These are phyloP conservation scores for Arthromyces matolae DNA, from an alignment of 768 basidiomycete genomes.

Conservation along the genomic window DNA sequence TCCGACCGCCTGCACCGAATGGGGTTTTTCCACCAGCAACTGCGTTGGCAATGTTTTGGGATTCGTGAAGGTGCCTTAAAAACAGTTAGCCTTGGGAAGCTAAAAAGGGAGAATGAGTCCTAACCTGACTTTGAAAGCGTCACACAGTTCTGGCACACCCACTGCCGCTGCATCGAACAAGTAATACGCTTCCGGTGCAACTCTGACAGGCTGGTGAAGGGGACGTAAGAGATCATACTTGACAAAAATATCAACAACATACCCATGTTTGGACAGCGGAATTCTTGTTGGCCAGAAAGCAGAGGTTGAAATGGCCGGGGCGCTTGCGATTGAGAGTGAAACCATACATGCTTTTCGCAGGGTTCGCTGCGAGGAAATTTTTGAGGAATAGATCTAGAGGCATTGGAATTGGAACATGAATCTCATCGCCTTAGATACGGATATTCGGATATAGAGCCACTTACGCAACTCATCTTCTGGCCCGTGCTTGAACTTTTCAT, in stretches of 20 bases:
- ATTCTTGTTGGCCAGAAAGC: constrained; percentile 90
- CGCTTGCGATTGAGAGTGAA: constrained; percentile 87
- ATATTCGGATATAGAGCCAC: constrained; percentile 30
- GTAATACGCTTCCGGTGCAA: constrained; percentile 84
- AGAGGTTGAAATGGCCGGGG: constrained; percentile 91
- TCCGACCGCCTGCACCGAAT: constrained; percentile 69
- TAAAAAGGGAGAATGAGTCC: not conserved
- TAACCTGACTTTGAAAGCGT: constrained; percentile 91
- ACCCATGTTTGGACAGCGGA: constrained; percentile 92
- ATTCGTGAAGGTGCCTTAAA: constrained; percentile 71
- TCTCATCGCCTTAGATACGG: no score
- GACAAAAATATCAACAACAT: constrained; percentile 22
- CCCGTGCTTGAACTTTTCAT: constrained; percentile 91
- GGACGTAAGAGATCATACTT: constrained; percentile 1
- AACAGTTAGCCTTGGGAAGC: constrained; percentile 12
- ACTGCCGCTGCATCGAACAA: constrained; percentile 88
- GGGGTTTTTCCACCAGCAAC: constrained; percentile 74
- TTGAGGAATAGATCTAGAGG: constrained; percentile 76
- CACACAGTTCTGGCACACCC: constrained; percentile 90
- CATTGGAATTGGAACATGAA: constrained; percentile 6
- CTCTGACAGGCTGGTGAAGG: constrained; percentile 69
- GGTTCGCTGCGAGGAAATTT: constrained; percentile 90
- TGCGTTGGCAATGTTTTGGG: constrained; percentile 52
- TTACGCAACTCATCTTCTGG: constrained; percentile 87
- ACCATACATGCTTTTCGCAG: constrained; percentile 92